phyloP scores from a whole-genome alignment of 371 early-diverging fungal species.

The Mucor racemosus region DNA sequence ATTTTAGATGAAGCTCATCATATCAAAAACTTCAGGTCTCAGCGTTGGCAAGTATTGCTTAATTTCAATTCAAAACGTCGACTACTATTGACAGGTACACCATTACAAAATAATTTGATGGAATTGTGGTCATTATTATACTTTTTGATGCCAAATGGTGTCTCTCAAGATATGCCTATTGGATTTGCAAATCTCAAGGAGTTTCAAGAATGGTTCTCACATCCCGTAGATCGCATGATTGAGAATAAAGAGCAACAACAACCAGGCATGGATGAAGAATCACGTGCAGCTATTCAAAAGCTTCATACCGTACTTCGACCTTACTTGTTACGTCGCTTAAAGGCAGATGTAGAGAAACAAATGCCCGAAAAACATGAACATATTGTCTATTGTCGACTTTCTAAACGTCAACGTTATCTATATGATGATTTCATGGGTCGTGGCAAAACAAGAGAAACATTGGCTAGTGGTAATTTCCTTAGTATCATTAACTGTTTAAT shows the following conservation, averaged over 20 bases:
- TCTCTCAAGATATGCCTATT: conserved; percentile 61
- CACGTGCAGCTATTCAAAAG: conserved; percentile 65
- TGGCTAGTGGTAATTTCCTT: conserved; percentile 77
- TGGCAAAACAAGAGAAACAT: conserved; percentile 76
- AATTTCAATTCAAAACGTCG: conserved; percentile 80
- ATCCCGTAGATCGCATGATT: conserved; percentile 81
- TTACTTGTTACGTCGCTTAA: conserved; percentile 87
- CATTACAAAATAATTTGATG: conserved; percentile 93
- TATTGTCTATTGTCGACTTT: conserved; percentile 77
- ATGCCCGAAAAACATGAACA: conserved; percentile 86
- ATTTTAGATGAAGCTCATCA: conserved; percentile 97
- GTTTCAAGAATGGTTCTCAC: conserved; percentile 91
- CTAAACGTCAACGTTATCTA: conserved; percentile 83
- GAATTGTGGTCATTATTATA: conserved; percentile 96
- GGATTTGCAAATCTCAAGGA: conserved; percentile 85
- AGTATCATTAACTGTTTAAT: conserved; percentile 92
- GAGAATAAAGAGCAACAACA: conserved; percentile 49
- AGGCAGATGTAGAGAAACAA: conserved; percentile 86
- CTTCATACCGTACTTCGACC: conserved; percentile 85
- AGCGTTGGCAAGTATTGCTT: conserved; percentile 92
- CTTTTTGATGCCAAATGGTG: conserved; percentile 88
- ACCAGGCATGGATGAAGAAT: conserved; percentile 56
- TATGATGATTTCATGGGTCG: conserved; percentile 90
- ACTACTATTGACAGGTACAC: conserved; percentile 93
- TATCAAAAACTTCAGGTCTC: conserved; percentile 94